Evolutionary conservation across 2,329 filamentous ascomycete genomes (phyloP).

Genomic region (Fusarium papillatum): DNA sequence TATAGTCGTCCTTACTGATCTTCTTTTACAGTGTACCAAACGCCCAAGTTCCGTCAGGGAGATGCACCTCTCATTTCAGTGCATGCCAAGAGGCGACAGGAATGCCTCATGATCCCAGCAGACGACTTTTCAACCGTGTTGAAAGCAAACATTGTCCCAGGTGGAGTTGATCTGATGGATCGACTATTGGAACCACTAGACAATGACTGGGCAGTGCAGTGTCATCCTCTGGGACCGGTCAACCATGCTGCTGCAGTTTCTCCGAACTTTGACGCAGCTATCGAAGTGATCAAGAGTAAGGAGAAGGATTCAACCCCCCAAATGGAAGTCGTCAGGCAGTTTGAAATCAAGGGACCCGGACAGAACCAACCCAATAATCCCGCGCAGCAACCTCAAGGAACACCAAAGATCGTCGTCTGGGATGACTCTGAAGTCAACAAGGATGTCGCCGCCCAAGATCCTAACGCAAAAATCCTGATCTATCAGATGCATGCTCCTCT

Average conservation of each 20-base stretch:
- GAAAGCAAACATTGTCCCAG: background rate
- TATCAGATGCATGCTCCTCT: background rate
- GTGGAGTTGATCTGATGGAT: background rate
- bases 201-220: background rate
- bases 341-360: background rate
- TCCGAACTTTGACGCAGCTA: background rate
- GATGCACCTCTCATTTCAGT: background rate
- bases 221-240: background rate
- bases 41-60: background rate
- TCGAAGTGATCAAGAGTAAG: too few species aligned
- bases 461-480: background rate
- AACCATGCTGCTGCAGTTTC: background rate
- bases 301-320: too few species aligned
- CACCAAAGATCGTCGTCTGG: background rate
- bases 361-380: too few species aligned
- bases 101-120: background rate
- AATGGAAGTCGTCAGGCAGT: background rate
- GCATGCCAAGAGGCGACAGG: background rate
- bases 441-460: rapidly evolving
- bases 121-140: background rate
- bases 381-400: too few species aligned
- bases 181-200: background rate
- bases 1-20: background rate
- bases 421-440: background rate
- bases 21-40: background rate